Base-by-base conservation (phyloP, 2,329 filamentous ascomycete genomes). In the Akanthomyces lecanii region DNA sequence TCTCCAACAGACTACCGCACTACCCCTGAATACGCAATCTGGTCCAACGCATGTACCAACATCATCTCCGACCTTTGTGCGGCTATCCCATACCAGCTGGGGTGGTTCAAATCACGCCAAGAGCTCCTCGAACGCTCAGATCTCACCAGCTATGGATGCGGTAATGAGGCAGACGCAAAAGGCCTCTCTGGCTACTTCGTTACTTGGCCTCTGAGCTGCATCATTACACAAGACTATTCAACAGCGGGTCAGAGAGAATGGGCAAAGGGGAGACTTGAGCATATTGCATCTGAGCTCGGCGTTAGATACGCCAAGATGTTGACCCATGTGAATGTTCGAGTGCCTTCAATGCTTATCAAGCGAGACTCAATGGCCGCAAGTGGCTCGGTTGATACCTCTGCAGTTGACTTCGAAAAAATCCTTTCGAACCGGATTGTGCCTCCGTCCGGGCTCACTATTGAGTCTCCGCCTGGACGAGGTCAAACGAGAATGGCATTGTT, bases 341-440 rank as follows among this genome's bases (percentile, higher is more conserved):
- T 86, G 21, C 85, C 85, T 2, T 86, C 83, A 0, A 87, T 87
- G 85, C 77, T 86, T 65, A 86, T 88, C 70, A 79, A 77, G 33
- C 75, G 80, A 42, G 83, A 86, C 67, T 77, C 77, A 5, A 71
- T 84, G 11, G 76, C 83, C 74, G 76, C 78, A 2, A 75, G 52
- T 6, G 63, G 58, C 28, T 61, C 51, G 8, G 58, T 56, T 25
- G 63, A 64, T 30, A 64, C 53, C 5, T 62, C 58, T n/a, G 47
- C 58, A 21, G 51, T 58, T 57, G 76, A 80, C 67, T 78, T 81
- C 64, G 75, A 79, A 67, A 79, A 78, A 71, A 68, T 81, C 36
- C 69, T 81, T n/a, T 77, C 78, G 4, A 74, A 76, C 21, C 75
- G 63, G 18, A 50, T 61, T 23, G 59, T 64, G 5, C 57, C 63